A percentile compares a stretch with the other conserved stretches of the same genome.
Evolutionary conservation across 164 flowering plant species (phyloP).

Genomic region (Cinnamomum micranthum): DNA sequence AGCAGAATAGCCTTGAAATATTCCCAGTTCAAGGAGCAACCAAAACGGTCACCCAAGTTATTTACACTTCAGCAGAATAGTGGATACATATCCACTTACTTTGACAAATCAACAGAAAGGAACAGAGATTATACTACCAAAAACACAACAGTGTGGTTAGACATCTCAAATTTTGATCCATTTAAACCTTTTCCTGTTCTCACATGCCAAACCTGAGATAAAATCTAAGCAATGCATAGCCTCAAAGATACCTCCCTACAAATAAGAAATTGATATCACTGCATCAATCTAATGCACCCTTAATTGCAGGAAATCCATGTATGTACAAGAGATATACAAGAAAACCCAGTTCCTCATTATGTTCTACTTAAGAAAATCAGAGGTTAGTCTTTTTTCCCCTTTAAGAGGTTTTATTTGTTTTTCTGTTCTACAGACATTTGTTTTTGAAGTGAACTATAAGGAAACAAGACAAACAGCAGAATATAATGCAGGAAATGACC

Average conservation of each 20-base stretch:
- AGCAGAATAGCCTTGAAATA: not conserved
- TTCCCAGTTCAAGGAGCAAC: not conserved
- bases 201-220: not conserved
- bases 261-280: not conserved
- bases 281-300: not conserved
- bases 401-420: no score
- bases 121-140: no score
- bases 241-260: no score
- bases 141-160: no score
- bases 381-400: no score
- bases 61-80: not conserved
- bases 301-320: not conserved
- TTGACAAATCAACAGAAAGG: no score
- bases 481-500: no score
- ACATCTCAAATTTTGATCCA: no score
- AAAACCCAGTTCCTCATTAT: not conserved
- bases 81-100: not conserved
- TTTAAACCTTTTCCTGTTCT: not conserved
- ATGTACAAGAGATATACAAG: not conserved
- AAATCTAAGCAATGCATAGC: no score
- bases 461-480: no score
- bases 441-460: no score
- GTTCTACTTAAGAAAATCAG: not conserved
- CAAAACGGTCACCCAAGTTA: not conserved
- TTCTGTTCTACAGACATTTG: no score